These are phyloP conservation scores for Chrysosporium keratinophilum DNA, from an alignment of 2,329 filamentous ascomycete genomes.

Conservation along the genomic window DNA sequence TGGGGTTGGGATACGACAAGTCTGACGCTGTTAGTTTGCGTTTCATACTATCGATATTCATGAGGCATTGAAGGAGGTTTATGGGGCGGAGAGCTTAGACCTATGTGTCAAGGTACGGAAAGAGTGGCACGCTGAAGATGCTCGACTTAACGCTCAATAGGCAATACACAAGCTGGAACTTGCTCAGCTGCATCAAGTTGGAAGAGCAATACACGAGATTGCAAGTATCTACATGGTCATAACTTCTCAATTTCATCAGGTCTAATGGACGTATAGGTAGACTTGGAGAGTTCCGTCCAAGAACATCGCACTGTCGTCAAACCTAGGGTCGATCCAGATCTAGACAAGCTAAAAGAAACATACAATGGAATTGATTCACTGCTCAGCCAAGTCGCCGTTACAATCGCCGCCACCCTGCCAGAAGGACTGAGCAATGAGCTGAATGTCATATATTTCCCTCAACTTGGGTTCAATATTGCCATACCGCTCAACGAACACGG, in stretches of 20 bases:
- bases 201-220: conserved; percentile 59
- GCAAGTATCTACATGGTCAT: conserved; percentile 25
- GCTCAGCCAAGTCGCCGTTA: conserved; percentile 55
- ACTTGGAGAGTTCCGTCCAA: conserved; percentile 66
- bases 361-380: conserved; percentile 70
- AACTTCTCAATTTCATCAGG: neutral
- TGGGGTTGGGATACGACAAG: conserved; percentile 1
- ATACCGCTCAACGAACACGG: conserved; percentile 55
- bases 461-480: conserved; percentile 78
- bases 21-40: conserved; percentile 47
- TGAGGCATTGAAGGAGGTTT: conserved; percentile 50
- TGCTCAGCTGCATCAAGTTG: conserved; percentile 52
- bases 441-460: conserved; percentile 83
- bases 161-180: conserved; percentile 52
- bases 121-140: neutral
- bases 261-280: conserved; percentile 42
- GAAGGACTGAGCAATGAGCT: conserved; percentile 43
- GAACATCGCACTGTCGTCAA: conserved; percentile 63
- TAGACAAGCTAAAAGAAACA: conserved; percentile 66
- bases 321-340: conserved; percentile 57
- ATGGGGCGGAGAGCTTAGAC: conserved; percentile 42
- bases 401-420: conserved; percentile 55
- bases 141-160: conserved; percentile 26
- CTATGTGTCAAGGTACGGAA: conserved; percentile 43
- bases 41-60: conserved; percentile 60